A percentile compares a stretch with the other conserved stretches of the same genome.
phyloP scores from a whole-genome alignment of 2,329 filamentous ascomycete species.

The Microsporum ferrugineum region DNA sequence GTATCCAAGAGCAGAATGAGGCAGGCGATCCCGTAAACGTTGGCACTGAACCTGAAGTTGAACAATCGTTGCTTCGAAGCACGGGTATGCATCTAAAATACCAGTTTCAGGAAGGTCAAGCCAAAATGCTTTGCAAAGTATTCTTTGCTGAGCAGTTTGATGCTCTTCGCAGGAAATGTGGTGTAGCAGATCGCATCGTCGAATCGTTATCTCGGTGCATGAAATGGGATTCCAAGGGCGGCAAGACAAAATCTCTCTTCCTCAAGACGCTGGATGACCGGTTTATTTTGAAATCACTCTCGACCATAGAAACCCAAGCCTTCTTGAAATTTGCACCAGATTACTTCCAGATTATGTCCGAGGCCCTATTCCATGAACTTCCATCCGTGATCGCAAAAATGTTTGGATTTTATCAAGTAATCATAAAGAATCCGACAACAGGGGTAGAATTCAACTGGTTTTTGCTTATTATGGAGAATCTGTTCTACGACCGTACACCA shows the following conservation, averaged over 20 bases:
- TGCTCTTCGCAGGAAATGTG: conserved; percentile 82
- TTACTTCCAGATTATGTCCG: conserved; percentile 95
- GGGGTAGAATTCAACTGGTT: conserved; percentile 92
- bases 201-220: conserved; percentile 90
- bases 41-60: conserved; percentile 49
- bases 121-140: conserved; percentile 93
- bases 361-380: conserved; percentile 87
- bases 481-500: conserved; percentile 89
- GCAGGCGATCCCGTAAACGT: conserved; percentile 21
- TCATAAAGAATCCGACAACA: conserved; percentile 87
- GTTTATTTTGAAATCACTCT: conserved; percentile 83
- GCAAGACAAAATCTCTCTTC: conserved; percentile 95
- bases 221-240: conserved; percentile 96
- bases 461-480: conserved; percentile 88
- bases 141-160: conserved; percentile 98
- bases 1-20: conserved; percentile 29
- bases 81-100: conserved; percentile 93
- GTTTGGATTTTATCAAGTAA: conserved; percentile 94
- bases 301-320: conserved; percentile 80
- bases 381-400: conserved; percentile 98
- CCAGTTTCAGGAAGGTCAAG: conserved; percentile 85
- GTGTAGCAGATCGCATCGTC: conserved; percentile 83
- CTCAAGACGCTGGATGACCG: conserved; percentile 92
- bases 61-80: conserved; percentile 69
- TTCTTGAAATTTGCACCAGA: conserved; percentile 93